These are phyloP conservation scores for Chaetomiaceae sp. DNA, from an alignment of 2,329 filamentous ascomycete genomes.

Conservation along the genomic window DNA sequence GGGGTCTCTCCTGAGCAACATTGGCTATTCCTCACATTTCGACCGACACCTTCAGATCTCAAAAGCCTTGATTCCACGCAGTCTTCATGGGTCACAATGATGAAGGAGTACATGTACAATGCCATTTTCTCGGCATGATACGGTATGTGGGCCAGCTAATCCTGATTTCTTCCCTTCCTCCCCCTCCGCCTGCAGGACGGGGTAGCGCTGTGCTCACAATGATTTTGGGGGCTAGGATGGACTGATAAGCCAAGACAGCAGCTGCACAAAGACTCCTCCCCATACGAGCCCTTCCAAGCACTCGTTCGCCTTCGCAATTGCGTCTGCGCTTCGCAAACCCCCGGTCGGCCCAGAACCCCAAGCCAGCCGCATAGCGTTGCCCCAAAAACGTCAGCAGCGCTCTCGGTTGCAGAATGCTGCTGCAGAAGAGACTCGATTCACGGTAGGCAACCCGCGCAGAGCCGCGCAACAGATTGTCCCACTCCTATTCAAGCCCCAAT, in stretches of 20 bases:
- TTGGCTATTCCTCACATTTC: too few species aligned
- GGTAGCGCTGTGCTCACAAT: constrained; percentile 11
- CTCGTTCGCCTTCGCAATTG: constrained; percentile 2
- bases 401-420: neutral
- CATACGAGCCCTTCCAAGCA: constrained; percentile 4
- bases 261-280: constrained; percentile 9
- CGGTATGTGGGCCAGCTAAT: neutral
- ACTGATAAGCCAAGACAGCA: constrained; percentile 18
- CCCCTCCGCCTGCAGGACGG: constrained; percentile 1
- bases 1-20: too few species aligned
- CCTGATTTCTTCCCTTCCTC: neutral
- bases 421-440: neutral
- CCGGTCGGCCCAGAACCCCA: neutral
- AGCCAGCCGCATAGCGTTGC: neutral
- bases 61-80: too few species aligned
- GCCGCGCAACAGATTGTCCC: neutral
- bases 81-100: neutral
- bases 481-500: neutral
- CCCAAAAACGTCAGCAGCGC: constrained; percentile 1
- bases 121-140: neutral
- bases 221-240: constrained; percentile 8
- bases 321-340: constrained; percentile 3
- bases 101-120: too few species aligned
- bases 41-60: too few species aligned
- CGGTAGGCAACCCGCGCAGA: neutral